Evolutionary conservation across 768 basidiomycete species (phyloP).

Genomic region (Rhodotorula sphaerocarpa): DNA sequence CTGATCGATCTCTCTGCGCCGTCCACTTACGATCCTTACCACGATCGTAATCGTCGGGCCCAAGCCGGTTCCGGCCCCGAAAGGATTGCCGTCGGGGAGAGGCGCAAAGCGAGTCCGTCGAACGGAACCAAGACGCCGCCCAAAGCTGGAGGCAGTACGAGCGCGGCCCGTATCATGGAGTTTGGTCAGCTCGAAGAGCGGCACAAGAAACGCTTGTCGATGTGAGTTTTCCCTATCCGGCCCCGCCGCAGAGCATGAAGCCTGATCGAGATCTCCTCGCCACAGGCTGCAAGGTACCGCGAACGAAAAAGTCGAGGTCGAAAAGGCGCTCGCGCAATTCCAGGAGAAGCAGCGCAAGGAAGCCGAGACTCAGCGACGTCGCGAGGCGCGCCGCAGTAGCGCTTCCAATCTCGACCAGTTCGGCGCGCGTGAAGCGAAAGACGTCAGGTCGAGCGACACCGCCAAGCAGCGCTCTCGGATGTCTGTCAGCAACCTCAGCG

Average conservation of each 20-base stretch:
- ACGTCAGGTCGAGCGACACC: neutral
- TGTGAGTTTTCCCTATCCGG: slow-evolving; percentile 3
- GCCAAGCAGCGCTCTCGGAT: neutral
- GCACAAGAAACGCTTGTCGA: slow-evolving; percentile 24
- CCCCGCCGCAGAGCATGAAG: neutral
- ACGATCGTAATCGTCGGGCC: neutral
- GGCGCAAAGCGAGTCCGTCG: neutral
- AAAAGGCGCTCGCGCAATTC: slow-evolving; percentile 1
- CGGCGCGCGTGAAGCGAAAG: neutral
- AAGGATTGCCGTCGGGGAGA: slow-evolving; percentile 12
- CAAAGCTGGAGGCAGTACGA: neutral
- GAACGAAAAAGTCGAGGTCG: slow-evolving; percentile 6
- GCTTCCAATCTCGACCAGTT: slow-evolving; percentile 1
- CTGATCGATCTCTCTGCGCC: slow-evolving; percentile 18
- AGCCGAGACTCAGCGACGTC: slow-evolving; percentile 2
- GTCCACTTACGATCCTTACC: slow-evolving; percentile 20
- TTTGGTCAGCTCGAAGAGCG: slow-evolving; percentile 25
- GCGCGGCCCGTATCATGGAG: slow-evolving; percentile 25
- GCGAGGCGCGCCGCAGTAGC: slow-evolving; percentile 4
- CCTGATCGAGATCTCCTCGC: neutral
- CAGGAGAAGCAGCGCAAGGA: slow-evolving; percentile 3
- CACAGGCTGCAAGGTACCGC: slow-evolving; percentile 19
- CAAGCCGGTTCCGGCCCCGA: neutral
- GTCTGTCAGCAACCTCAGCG: slow-evolving; percentile 6
- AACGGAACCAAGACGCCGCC: too few species aligned